These are phyloP conservation scores for Cronartium quercuum DNA, from an alignment of 1,284 basidiomycete genomes.

Conservation along the genomic window DNA sequence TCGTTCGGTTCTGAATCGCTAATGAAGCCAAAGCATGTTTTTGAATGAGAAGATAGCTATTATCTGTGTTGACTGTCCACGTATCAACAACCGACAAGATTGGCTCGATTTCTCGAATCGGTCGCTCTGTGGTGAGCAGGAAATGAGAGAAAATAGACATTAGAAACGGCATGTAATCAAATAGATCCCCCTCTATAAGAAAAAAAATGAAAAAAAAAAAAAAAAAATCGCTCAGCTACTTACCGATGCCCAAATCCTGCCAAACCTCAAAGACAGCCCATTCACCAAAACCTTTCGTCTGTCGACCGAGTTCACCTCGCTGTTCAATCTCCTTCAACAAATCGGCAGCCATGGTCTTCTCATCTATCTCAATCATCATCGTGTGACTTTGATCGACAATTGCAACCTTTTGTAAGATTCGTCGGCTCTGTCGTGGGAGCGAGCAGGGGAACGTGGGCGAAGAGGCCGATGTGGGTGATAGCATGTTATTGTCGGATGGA, in stretches of 20 bases:
- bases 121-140: too few relatives aligned
- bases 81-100: slow-evolving; percentile 15
- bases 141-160: too few relatives aligned
- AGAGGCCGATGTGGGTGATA: not conserved
- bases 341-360: slow-evolving; percentile 4
- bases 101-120: slow-evolving; percentile 25
- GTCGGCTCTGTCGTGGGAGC: not conserved
- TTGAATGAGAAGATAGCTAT: slow-evolving; percentile 31
- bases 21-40: slow-evolving; percentile 18
- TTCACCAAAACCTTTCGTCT: slow-evolving; percentile 5
- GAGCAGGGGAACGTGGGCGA: too few relatives aligned
- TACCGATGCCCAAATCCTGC: slow-evolving; percentile 29
- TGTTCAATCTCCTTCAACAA: slow-evolving; percentile 1
- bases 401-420: slow-evolving; percentile 12
- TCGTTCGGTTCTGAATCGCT: slow-evolving; percentile 13
- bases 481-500: not conserved
- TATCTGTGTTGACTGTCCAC: slow-evolving; percentile 27
- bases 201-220: not conserved
- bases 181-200: too few relatives aligned
- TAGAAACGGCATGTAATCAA: too few relatives aligned
- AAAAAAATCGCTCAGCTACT: not conserved
- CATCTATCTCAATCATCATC: slow-evolving; percentile 20
- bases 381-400: slow-evolving; percentile 15
- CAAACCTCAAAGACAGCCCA: slow-evolving; percentile 38
- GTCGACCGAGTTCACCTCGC: not conserved